A percentile compares a stretch with the other conserved stretches of the same genome.
Conservation (phyloP, 2,329 filamentous ascomycete species). For the Ophiostoma perfectum region DNA sequence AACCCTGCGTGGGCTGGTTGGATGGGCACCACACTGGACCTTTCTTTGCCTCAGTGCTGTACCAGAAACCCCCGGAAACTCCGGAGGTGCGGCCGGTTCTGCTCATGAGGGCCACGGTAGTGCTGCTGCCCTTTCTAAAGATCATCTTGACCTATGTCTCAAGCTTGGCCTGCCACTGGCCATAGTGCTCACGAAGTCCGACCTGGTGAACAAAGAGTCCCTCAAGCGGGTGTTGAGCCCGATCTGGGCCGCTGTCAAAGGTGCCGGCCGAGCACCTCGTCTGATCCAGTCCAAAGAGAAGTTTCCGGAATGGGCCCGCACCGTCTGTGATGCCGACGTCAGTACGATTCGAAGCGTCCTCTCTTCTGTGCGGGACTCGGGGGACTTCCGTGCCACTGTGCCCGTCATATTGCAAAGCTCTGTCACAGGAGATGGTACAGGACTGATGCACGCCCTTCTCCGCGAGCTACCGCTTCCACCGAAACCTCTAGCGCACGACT, state of each 20-base stretch:
- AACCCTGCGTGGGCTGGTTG: conserved; percentile 81
- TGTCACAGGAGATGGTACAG: conserved; percentile 76
- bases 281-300: conserved; percentile 58
- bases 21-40: conserved; percentile 94
- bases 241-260: conserved; percentile 72
- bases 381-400: conserved; percentile 50
- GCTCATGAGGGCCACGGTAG: not conserved
- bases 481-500: conserved; percentile 48
- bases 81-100: not conserved
- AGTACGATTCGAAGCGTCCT: conserved; percentile 54
- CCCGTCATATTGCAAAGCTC: conserved; percentile 86
- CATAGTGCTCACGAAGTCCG: conserved; percentile 84
- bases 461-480: conserved; percentile 66
- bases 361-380: conserved; percentile 43
- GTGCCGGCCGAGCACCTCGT: conserved; percentile 64
- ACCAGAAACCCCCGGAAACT: conserved; percentile 53
- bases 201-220: conserved; percentile 63
- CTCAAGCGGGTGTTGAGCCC: conserved; percentile 66
- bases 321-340: conserved; percentile 52
- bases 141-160: conserved; percentile 79
- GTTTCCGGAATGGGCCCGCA: conserved; percentile 44
- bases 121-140: conserved; percentile 59
- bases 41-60: conserved; percentile 67
- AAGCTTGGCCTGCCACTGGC: conserved; percentile 72
- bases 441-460: conserved; percentile 74